Base-by-base conservation (phyloP, 495 filamentous ascomycete genomes). In the Penicillium silybi region DNA sequence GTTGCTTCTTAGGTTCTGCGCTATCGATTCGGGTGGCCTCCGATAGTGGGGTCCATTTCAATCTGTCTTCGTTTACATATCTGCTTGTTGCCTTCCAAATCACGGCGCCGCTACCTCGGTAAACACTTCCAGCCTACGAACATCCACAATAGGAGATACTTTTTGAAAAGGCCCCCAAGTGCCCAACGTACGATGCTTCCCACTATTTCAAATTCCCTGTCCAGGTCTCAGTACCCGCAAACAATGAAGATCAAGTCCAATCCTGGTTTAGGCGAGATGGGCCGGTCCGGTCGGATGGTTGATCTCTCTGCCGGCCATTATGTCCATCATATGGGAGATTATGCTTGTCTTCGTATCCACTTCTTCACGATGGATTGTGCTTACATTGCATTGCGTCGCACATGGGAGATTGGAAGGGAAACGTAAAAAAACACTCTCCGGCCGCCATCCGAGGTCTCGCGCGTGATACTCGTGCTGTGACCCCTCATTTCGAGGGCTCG, bases 371-470 rank as follows among this genome's bases (percentile, higher is more conserved):
- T 17, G 6, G 5, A 39, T 19, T 10, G 11, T 19, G 22, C 6
- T 9, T 29, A 18, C 40, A 43, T 50, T 38, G 48, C 48, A 44
- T 50, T 16, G 48, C 48, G 38, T 27, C 19, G 23, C 40, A 26
- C 41, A 38, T 44, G 39, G 40, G 22, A 37, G 16, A 23, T 23
- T 3, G 13, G 3, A 4, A 2, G 10, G 10, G 1, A 32, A 13
- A 13, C 11, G 29, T 32, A 32, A 32, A 7, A 16, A 18, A 39
- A 35, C 2, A 17, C 16, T 39, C 37, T 19, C 37, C 37, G 16
- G 37, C n/a, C 37, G n/a, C 16, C 18, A 17, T 39, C n/a, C 18
- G 37, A 39, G 37, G 37, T n/a, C 2, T 39, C 37, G 37, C n/a
- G n/a, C 18, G 29, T 32, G 29, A 32, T 29, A 9, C 3, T 26